phyloP scores from a whole-genome alignment of 2,329 filamentous ascomycete genomes.

The Pseudogymnoascus sp. region DNA sequence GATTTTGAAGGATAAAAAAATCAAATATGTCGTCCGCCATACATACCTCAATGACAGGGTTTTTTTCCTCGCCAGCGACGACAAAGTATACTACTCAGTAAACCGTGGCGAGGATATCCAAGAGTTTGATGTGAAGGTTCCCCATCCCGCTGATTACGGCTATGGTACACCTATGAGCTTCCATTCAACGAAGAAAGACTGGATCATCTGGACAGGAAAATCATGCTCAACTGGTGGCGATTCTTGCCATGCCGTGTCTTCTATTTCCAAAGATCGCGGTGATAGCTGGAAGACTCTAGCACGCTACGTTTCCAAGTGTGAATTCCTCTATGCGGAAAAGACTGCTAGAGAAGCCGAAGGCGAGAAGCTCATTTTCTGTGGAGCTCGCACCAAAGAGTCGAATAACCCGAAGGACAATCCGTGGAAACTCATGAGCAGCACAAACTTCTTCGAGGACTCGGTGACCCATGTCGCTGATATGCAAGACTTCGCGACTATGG shows the following conservation, averaged over 20 bases:
- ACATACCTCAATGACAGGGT: constrained; percentile 74
- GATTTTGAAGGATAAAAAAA: constrained; percentile 59
- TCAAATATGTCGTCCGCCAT: constrained; percentile 67
- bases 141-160: constrained; percentile 31
- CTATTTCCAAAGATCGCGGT: constrained; percentile 70
- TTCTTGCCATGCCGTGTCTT: constrained; percentile 65
- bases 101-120: constrained; percentile 69
- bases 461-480: constrained; percentile 59
- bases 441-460: constrained; percentile 60
- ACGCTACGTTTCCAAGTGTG: constrained; percentile 69
- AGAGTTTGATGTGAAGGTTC: constrained; percentile 60
- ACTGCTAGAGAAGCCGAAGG: constrained; percentile 39
- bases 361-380: constrained; percentile 44
- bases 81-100: constrained; percentile 68
- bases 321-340: constrained; percentile 65
- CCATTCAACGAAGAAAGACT: constrained; percentile 77
- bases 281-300: constrained; percentile 68
- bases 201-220: constrained; percentile 83
- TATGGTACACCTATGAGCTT: constrained; percentile 57
- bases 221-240: constrained; percentile 45
- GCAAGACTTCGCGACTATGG: constrained; percentile 85
- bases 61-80: constrained; percentile 67
- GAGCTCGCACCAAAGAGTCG: constrained; percentile 52
- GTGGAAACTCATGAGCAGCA: constrained; percentile 64
- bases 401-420: constrained; percentile 55